phyloP scores from a whole-genome alignment of 31 red algal species.

The Odonthalia washingtoniensis region DNA sequence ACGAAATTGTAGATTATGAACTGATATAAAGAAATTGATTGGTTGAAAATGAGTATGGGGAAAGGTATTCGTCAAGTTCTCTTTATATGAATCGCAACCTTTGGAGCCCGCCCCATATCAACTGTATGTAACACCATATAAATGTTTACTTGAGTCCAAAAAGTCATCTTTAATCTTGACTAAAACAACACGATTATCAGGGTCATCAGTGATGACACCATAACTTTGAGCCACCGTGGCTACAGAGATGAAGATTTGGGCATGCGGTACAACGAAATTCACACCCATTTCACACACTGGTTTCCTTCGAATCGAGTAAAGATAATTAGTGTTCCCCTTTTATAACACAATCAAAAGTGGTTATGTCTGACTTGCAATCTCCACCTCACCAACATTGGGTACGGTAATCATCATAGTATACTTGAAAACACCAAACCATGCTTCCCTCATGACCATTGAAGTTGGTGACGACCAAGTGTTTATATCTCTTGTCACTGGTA shows the following conservation, averaged over 20 bases:
- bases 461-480: slow-evolving; percentile 67
- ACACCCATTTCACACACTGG: slow-evolving; percentile 69
- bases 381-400: slow-evolving; percentile 64
- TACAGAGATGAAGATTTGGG: slow-evolving; percentile 21
- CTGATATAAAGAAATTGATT: no score
- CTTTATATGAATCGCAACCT: no score
- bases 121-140: no score
- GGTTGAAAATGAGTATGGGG: no score
- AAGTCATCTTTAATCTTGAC: no score
- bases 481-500: slow-evolving; percentile 32
- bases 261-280: slow-evolving; percentile 50
- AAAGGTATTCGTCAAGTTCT: no score
- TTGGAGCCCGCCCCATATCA: no score
- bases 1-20: no score
- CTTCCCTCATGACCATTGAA: slow-evolving; percentile 61
- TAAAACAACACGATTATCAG: no score
- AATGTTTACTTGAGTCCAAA: no score
- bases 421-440: slow-evolving; percentile 43
- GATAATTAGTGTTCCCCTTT: slow-evolving; percentile 62
- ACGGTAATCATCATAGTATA: slow-evolving; percentile 50
- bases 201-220: no score
- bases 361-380: slow-evolving; percentile 46
- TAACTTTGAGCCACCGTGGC: no score
- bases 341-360: slow-evolving; percentile 62
- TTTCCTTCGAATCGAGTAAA: slow-evolving; percentile 47